Conservation (phyloP, 2,329 filamentous ascomycete species). For the Dactylonectria macrodidyma region DNA sequence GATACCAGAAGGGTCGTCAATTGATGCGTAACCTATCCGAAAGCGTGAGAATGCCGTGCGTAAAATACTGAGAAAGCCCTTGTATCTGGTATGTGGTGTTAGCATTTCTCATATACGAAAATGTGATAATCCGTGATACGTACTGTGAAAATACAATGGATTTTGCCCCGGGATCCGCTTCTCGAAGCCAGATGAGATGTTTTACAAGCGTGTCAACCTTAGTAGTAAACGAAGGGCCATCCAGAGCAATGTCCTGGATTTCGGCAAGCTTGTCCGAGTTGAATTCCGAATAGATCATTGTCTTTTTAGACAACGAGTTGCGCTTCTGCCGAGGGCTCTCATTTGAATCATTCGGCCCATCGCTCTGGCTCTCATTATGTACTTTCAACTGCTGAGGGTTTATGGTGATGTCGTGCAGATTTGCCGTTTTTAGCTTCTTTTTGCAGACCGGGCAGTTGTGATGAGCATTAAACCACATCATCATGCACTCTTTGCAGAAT, state of each 20-base stretch:
- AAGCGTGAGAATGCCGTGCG: slow-evolving; percentile 78
- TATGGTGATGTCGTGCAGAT: slow-evolving; percentile 89
- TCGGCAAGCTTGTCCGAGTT: slow-evolving; percentile 79
- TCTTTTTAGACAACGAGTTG: slow-evolving; percentile 49
- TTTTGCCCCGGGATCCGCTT: slow-evolving; percentile 88
- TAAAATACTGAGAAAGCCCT: slow-evolving; percentile 84
- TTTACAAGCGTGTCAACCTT: slow-evolving; percentile 89
- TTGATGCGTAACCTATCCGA: slow-evolving; percentile 80
- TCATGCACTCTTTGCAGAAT: slow-evolving; percentile 91
- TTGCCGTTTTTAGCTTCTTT: slow-evolving; percentile 71
- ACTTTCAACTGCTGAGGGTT: slow-evolving; percentile 82
- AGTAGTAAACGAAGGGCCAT: slow-evolving; percentile 83
- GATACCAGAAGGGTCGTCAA: slow-evolving; percentile 79
- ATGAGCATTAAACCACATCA: slow-evolving; percentile 81
- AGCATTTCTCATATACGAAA: slow-evolving; percentile 13
- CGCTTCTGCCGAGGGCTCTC: slow-evolving; percentile 34
- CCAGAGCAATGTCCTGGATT: slow-evolving; percentile 86
- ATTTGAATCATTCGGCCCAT: slow-evolving; percentile 24
- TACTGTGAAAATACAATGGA: slow-evolving; percentile 93
- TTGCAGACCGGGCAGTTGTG: slow-evolving; percentile 91
- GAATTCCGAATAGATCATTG: slow-evolving; percentile 83
- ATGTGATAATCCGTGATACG: slow-evolving; percentile 25
- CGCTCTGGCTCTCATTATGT: slow-evolving; percentile 56
- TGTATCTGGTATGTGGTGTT: slow-evolving; percentile 63
- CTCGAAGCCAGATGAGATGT: slow-evolving; percentile 88